Conservation (phyloP, 305 asterid species). For the Solanum hybrid region DNA sequence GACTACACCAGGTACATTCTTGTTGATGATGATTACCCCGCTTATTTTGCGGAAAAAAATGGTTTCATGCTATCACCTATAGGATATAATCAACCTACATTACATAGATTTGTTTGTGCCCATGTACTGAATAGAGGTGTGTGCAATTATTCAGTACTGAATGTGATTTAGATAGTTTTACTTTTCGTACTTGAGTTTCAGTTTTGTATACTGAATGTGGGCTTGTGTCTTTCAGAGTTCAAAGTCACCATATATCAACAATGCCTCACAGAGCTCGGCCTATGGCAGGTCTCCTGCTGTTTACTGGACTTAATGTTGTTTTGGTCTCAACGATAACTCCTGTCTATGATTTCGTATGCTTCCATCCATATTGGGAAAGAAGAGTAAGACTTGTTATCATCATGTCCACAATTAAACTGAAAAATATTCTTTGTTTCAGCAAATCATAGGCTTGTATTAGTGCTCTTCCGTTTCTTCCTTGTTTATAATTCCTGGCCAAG, state of each 20-base stretch:
- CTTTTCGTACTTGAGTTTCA: background rate
- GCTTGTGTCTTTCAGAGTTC: background rate
- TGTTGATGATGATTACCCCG: background rate
- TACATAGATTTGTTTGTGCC: background rate
- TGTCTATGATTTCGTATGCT: slow-evolving; percentile 84
- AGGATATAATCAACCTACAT: background rate
- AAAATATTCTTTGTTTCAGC: background rate
- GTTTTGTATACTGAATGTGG: background rate
- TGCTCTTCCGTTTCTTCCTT: background rate
- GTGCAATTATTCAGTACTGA: background rate
- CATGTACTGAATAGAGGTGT: background rate
- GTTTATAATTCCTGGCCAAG: background rate
- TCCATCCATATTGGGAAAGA: slow-evolving; percentile 90
- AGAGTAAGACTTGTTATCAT: slow-evolving; percentile 39
- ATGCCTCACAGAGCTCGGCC: slow-evolving; percentile 6
- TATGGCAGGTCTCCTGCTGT: background rate
- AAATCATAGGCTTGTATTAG: background rate
- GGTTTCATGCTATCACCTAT: background rate
- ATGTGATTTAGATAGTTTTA: background rate
- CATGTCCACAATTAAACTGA: background rate
- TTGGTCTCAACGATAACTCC: slow-evolving; percentile 62
- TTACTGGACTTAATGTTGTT: slow-evolving; percentile 8
- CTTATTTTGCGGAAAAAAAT: background rate
- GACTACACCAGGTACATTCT: background rate
- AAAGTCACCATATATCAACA: background rate